phyloP scores from a whole-genome alignment of 202 grass and related monocot genomes.

The Panicum hallii region DNA sequence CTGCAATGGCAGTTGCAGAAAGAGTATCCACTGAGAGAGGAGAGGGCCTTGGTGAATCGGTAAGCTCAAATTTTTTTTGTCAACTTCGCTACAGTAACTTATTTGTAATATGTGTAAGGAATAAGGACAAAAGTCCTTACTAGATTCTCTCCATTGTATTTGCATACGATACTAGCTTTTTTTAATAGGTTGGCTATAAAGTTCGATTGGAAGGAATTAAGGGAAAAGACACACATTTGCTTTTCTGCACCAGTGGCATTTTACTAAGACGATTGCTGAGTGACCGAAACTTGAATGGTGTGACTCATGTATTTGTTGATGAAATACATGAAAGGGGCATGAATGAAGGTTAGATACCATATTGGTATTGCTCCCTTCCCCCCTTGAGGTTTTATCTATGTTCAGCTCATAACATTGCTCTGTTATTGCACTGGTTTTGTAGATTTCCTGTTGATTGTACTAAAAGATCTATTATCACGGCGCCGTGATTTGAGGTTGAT shows the following conservation, averaged over 20 bases:
- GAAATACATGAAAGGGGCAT: slow-evolving; percentile 99
- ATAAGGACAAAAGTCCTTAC: slow-evolving; percentile 48
- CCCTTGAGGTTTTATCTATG: slow-evolving; percentile 4
- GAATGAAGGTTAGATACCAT: slow-evolving; percentile 84
- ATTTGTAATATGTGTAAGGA: slow-evolving; percentile 29
- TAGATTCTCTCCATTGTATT: slow-evolving; percentile 56
- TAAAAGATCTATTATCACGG: slow-evolving; percentile 87
- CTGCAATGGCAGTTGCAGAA: slow-evolving; percentile 96
- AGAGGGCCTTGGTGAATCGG: slow-evolving; percentile 92
- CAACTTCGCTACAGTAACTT: slow-evolving; percentile 12
- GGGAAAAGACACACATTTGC: slow-evolving; percentile 97
- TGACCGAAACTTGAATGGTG: slow-evolving; percentile 87
- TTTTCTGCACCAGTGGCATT: slow-evolving; percentile 99
- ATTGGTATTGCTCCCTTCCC: slow-evolving; percentile 6
- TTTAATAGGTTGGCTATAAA: slow-evolving; percentile 98
- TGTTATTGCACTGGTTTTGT: slow-evolving; percentile 35
- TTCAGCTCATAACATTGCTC: slow-evolving; percentile 32
- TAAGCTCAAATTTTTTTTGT: slow-evolving; percentile 43
- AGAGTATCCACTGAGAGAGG: slow-evolving; percentile 98
- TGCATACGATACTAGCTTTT: slow-evolving; percentile 70
- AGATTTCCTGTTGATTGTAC: slow-evolving; percentile 99
- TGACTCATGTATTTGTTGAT: slow-evolving; percentile 99
- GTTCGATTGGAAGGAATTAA: slow-evolving; percentile 96
- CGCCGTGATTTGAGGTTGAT: slow-evolving; percentile 92
- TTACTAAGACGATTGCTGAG: slow-evolving; percentile 90